A percentile compares a stretch with the other conserved stretches of the same genome.
Evolutionary conservation across 1,284 basidiomycete species (phyloP).

Genomic region (Vanrija humicola): DNA sequence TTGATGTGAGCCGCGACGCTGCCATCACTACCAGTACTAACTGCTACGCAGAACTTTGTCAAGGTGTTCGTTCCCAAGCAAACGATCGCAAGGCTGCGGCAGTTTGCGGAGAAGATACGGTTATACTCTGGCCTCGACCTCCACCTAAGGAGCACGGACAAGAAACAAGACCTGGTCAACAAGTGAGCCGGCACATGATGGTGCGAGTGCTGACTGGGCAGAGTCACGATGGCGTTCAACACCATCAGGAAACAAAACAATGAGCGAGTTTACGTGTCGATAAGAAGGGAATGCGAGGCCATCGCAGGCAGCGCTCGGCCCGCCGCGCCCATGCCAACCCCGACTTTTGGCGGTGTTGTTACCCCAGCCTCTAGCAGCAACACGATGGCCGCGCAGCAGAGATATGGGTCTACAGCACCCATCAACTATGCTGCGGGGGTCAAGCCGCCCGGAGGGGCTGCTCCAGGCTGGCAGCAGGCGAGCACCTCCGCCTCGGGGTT

Average conservation of each 20-base stretch:
- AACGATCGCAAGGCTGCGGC: conserved; percentile 27
- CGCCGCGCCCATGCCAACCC: conserved; percentile 4
- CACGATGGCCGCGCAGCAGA: not conserved
- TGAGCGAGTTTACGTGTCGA: conserved; percentile 12
- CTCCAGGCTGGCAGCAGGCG: too few relatives aligned
- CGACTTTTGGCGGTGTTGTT: conserved; percentile 21
- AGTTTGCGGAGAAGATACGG: conserved; percentile 24
- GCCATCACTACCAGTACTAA: not conserved
- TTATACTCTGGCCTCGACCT: conserved; percentile 15
- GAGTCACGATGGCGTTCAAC: conserved; percentile 24
- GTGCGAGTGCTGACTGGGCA: not conserved
- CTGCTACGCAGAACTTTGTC: conserved; percentile 25
- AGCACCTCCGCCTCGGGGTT: not conserved
- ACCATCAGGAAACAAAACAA: conserved; percentile 20
- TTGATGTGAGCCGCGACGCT: conserved; percentile 1
- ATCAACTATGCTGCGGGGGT: too few relatives aligned
- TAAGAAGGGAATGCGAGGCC: conserved; percentile 23
- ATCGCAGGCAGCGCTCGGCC: conserved; percentile 4
- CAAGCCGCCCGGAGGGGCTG: too few relatives aligned
- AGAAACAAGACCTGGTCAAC: conserved; percentile 35
- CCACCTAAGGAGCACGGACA: conserved; percentile 25
- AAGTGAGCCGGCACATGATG: conserved; percentile 25
- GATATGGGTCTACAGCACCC: conserved; percentile 1
- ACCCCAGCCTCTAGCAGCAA: not conserved
- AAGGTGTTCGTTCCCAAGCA: conserved; percentile 26